Base-by-base conservation (phyloP, 768 basidiomycete genomes). In the Tricholoma flavovirens region DNA sequence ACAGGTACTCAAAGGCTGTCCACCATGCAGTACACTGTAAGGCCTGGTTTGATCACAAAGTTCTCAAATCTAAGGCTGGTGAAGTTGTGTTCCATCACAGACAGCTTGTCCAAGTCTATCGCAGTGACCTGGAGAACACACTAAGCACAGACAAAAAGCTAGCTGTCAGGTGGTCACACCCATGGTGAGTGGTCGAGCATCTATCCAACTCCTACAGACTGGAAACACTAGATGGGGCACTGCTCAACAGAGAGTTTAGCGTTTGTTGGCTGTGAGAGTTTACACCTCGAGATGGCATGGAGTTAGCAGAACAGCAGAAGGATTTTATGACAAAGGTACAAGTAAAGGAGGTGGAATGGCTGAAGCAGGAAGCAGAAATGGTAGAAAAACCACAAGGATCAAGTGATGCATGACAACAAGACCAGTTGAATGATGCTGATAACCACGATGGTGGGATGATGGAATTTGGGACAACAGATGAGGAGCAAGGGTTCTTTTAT, bases 151-250 rank as follows among this genome's bases (percentile, higher is more conserved):
- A 64, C 22, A 30, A 62, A 15, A 75, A 75, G 50, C 48, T 74
- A 5, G 24, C 63, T 7, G 65, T 67, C 1, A 66, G 58, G 22
- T 75, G 70, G 69, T 73, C 70, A 2, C 52, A 54, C 10, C 73
- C 70, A 4, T 33, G 49, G 17, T 26, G 56, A 5, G 43, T 53
- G 12, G 32, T 35, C 1, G 40, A 42, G 30, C 22, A 29, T 36
- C 19, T 26, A 24, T 12, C 11, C 1, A 57, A 57, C 19, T 57
- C 57, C 5, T 54, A 54, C 51, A 48, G 15, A n/a, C n/a, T n/a
- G n/a, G n/a, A n/a, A n/a, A n/a, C n/a, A n/a, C n/a, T n/a, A n/a
- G n/a, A n/a, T n/a, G 45, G 51, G 3, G 21, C 24, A 35, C 14
- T 33, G 30, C 15, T 29, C 9, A 10, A 46, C 29, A 17, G 33